These are phyloP conservation scores for Polyporus arcularius DNA, from an alignment of 768 basidiomycete species.

Conservation along the genomic window DNA sequence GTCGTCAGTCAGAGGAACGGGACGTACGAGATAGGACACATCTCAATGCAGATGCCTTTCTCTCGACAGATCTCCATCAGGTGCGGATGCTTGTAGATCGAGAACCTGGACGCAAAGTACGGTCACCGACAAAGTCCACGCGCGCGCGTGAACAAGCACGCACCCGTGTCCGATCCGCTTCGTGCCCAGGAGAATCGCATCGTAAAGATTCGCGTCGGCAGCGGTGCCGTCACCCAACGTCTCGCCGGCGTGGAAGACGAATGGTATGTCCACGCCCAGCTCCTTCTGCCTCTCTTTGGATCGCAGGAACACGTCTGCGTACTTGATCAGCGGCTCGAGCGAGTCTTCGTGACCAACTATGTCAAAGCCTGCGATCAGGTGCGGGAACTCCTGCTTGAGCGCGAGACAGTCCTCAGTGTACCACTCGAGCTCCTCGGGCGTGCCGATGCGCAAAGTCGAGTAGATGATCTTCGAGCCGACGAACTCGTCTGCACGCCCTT, in stretches of 20 bases:
- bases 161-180: conserved; percentile 85
- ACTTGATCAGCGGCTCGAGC: conserved; percentile 59
- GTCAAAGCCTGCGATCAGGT: conserved; percentile 77
- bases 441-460: conserved; percentile 57
- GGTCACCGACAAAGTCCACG: neutral
- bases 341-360: conserved; percentile 77
- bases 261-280: conserved; percentile 65
- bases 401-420: conserved; percentile 74
- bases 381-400: conserved; percentile 73
- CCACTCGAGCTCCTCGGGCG: conserved; percentile 58
- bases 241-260: conserved; percentile 81
- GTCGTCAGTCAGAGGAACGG: conserved; percentile 3
- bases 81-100: conserved; percentile 75
- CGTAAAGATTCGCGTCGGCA: conserved; percentile 74
- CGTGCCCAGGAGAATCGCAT: conserved; percentile 76
- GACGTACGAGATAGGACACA: conserved; percentile 80
- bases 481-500: conserved; percentile 62
- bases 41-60: conserved; percentile 64
- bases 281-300: conserved; percentile 61
- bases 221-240: conserved; percentile 74
- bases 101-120: conserved; percentile 49
- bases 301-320: conserved; percentile 57
- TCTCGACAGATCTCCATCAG: conserved; percentile 69
- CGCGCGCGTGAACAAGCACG: neutral
- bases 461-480: conserved; percentile 78